Evolutionary conservation across 768 basidiomycete genomes (phyloP).

Genomic region (Russula foetens): DNA sequence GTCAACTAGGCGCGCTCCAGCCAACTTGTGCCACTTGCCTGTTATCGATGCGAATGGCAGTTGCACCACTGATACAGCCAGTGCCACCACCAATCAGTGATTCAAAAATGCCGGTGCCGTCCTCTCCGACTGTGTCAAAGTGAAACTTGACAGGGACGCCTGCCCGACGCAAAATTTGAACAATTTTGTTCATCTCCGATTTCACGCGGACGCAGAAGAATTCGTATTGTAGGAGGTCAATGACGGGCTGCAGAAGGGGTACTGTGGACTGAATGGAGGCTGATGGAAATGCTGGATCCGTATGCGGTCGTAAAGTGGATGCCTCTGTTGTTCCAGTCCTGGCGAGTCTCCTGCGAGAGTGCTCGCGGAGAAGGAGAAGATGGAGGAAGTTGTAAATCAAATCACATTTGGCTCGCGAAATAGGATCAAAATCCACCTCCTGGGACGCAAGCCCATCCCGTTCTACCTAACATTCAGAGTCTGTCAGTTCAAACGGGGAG

Average conservation of each 20-base stretch:
- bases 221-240: conserved; percentile 74
- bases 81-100: conserved; percentile 35
- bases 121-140: conserved; percentile 60
- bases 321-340: conserved; percentile 29
- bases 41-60: conserved; percentile 59
- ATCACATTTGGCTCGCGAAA: conserved; percentile 40
- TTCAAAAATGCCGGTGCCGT: conserved; percentile 49
- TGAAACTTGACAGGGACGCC: conserved; percentile 50
- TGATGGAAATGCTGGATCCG: conserved; percentile 14
- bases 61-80: conserved; percentile 58
- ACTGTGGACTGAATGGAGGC: conserved; percentile 27
- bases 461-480: conserved; percentile 23
- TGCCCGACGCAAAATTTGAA: conserved; percentile 38
- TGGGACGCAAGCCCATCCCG: conserved; percentile 14
- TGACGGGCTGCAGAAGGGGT: conserved; percentile 60
- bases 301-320: conserved; percentile 16
- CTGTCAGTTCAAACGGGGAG: not conserved
- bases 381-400: conserved; percentile 59
- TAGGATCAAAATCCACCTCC: conserved; percentile 3
- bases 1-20: not conserved
- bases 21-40: conserved; percentile 33
- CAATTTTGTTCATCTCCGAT: conserved; percentile 46
- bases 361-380: conserved; percentile 55
- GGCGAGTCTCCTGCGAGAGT: conserved; percentile 39
- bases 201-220: conserved; percentile 61